Base-by-base conservation (phyloP, 2,329 filamentous ascomycete species). In the Ophiocordyceps unilateralis region DNA sequence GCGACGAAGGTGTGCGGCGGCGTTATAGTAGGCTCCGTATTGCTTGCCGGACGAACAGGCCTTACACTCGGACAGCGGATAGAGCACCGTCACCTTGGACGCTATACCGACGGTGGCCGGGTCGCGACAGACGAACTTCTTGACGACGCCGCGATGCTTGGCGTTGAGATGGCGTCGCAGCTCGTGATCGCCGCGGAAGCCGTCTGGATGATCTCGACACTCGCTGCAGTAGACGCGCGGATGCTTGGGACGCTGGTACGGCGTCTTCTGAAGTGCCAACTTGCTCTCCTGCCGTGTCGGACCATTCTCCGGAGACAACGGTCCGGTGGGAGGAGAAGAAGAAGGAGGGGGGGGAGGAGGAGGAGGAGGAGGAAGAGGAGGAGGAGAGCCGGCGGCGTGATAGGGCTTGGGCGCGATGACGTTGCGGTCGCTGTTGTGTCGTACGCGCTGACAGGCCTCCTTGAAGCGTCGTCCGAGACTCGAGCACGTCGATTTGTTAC, bases 101-200 rank as follows among this genome's bases (percentile, higher is more conserved):
- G 54, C 48, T 2, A 45, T 63, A 50, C 50, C 54, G 50, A 34
- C 58, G 46, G 39, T 58, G 48, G 64, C 61, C 22, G 70, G 70
- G 47, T 74, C 70, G 23, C 64, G 67, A 55, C 71, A 75, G 17
- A 75, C 65, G 69, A 69, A 76, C 51, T 69, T 60, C 53, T 70
- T 72, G 22, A 73, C 69, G 26, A 71, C 52, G 10, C 69, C 63
- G 3, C 71, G 69, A 49, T 76, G 72, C 46, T 74, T 74, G 6
- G 72, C 70, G 46, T 75, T 70, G 20, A 64, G 67, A 57, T 88
- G 83, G 44, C 83, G 71, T 44, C 80, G 70, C 41, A 87, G 68
- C 58, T 95, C 88, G 58, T 94, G 88, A 44, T 93, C 86, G 45
- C 88, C 88, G 39, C 88, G 81, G 59, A 94, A 95, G 5, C 88